phyloP scores from a whole-genome alignment of 2,329 filamentous ascomycete species.

The Pseudogymnoascus sp. region DNA sequence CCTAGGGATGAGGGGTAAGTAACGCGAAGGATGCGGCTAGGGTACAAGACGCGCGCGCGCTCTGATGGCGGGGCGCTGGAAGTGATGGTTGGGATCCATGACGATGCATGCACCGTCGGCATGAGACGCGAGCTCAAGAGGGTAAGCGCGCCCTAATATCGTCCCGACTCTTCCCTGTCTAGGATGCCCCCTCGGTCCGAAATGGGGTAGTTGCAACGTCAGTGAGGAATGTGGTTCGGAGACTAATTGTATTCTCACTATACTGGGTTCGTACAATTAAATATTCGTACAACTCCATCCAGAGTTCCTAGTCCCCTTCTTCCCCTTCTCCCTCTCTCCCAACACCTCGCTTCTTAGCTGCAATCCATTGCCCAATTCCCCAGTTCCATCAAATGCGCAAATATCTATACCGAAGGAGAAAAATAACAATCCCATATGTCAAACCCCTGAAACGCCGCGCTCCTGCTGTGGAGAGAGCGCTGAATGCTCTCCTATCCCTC shows the following conservation, averaged over 20 bases:
- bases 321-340: not conserved
- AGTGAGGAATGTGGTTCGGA: not conserved
- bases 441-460: conserved; percentile 5
- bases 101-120: not conserved
- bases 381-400: not conserved
- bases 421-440: conserved; percentile 5
- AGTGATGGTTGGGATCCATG: not conserved
- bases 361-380: not conserved
- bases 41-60: not conserved
- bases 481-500: not conserved
- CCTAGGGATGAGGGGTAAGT: not conserved
- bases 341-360: not conserved
- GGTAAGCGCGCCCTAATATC: not conserved
- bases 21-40: not conserved
- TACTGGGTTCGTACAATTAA: not conserved
- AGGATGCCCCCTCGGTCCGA: too few species aligned
- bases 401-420: not conserved
- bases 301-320: not conserved
- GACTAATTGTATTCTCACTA: not conserved
- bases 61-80: not conserved
- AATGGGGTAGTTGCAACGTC: not conserved
- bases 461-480: not conserved
- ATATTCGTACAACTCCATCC: not conserved
- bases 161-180: not conserved
- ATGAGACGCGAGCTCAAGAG: not conserved